These are phyloP conservation scores for Phalaenopsis aphrodite DNA, from an alignment of 106 monocot species.

Conservation along the genomic window DNA sequence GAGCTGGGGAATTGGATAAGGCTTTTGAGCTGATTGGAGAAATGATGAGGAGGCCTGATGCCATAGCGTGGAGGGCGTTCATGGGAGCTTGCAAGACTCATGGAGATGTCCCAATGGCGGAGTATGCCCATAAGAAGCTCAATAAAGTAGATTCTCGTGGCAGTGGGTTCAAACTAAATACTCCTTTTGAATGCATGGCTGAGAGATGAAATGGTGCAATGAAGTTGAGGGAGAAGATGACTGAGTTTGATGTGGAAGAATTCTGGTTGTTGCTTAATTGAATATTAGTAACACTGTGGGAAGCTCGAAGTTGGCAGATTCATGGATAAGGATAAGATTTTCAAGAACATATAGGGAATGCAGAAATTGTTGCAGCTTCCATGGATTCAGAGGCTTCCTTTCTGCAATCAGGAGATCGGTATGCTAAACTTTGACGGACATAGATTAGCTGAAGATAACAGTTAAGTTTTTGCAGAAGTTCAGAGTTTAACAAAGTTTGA, in stretches of 20 bases:
- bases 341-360: background rate
- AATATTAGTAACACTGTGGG: conserved; percentile 5
- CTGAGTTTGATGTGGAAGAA: conserved; percentile 19
- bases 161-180: conserved; percentile 19
- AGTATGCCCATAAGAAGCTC: conserved; percentile 29
- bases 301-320: background rate
- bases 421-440: background rate
- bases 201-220: conserved; percentile 34
- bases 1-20: conserved; percentile 27
- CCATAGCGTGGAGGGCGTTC: conserved; percentile 36
- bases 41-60: conserved; percentile 28
- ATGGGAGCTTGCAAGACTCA: conserved; percentile 37
- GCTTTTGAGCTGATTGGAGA: conserved; percentile 31
- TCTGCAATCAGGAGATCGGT: background rate
- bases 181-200: conserved; percentile 30
- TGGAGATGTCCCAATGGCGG: conserved; percentile 25
- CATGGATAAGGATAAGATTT: background rate
- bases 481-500: background rate
- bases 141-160: conserved; percentile 23
- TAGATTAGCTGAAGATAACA: background rate
- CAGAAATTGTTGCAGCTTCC: background rate
- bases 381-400: background rate
- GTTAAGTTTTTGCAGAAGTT: background rate
- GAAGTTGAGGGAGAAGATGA: conserved; percentile 36
- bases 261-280: conserved; percentile 29